Conservation (phyloP, 176 grass and related monocot genomes). For the Eragrostis nindensis region DNA sequence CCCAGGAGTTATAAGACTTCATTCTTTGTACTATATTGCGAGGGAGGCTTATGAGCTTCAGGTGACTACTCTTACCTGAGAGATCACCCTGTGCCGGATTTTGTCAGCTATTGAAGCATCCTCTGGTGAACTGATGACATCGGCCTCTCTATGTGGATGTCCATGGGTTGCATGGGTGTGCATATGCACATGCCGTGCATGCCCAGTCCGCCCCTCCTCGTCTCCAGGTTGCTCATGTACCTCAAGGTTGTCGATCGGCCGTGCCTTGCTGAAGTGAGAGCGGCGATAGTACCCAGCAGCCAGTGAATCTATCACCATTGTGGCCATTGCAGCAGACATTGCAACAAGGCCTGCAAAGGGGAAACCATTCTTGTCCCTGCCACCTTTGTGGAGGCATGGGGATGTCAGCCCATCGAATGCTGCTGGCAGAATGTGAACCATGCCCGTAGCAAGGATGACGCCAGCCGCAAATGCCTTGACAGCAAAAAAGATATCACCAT, state of each 20-base stretch:
- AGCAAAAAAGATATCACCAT: conserved; percentile 72
- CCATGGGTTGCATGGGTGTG: conserved; percentile 57
- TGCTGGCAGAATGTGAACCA: conserved; percentile 89
- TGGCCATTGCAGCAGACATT: conserved; percentile 76
- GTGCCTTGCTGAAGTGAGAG: conserved; percentile 86
- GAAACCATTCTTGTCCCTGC: conserved; percentile 45
- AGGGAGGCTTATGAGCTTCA: conserved; percentile 29
- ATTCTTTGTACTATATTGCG: conserved; percentile 19
- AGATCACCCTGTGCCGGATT: conserved; percentile 81
- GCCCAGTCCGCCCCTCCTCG: conserved; percentile 27
- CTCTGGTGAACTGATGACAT: conserved; percentile 41
- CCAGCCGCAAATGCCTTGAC: conserved; percentile 94
- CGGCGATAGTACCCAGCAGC: conserved; percentile 85
- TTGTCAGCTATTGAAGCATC: conserved; percentile 60
- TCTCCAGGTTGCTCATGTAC: conserved; percentile 31
- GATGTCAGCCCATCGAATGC: conserved; percentile 79
- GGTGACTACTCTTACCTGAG: conserved; percentile 67
- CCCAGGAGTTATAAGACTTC: not conserved
- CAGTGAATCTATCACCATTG: conserved; percentile 91
- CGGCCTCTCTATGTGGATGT: conserved; percentile 53
- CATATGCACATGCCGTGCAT: conserved; percentile 43
- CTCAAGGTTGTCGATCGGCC: conserved; percentile 62
- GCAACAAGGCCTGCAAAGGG: conserved; percentile 79
- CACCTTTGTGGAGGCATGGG: conserved; percentile 63
- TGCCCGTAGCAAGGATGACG: conserved; percentile 84